These are phyloP conservation scores for Inosperma sp. DNA, from an alignment of 768 basidiomycete species.

Conservation along the genomic window DNA sequence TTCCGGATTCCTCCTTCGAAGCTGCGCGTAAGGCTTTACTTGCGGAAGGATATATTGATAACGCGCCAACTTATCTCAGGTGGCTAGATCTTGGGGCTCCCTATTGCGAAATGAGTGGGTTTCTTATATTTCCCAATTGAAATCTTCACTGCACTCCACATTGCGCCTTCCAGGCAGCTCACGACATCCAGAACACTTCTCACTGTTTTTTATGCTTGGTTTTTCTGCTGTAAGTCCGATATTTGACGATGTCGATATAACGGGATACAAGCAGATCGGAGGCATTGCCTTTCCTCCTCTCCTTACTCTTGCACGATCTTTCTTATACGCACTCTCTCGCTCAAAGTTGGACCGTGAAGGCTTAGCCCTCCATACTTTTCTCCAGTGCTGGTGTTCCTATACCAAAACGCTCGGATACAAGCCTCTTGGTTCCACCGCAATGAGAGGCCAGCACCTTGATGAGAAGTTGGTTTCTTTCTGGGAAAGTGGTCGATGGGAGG, in stretches of 20 bases:
- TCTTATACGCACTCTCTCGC: neutral
- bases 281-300: conserved; percentile 1
- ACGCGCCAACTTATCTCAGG: neutral
- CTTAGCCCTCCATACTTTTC: neutral
- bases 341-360: neutral
- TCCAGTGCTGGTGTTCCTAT: neutral
- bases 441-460: neutral
- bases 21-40: neutral
- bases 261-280: neutral
- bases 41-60: neutral
- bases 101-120: neutral
- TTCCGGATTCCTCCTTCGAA: neutral
- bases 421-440: neutral
- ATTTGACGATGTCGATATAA: neutral
- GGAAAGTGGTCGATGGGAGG: conserved; percentile 5
- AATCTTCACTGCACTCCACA: too few species aligned
- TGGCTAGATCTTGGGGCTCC: neutral
- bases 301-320: neutral
- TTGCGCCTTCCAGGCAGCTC: too few species aligned
- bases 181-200: neutral
- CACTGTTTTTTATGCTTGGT: neutral
- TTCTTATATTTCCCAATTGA: neutral
- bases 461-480: neutral
- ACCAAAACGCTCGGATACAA: neutral
- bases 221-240: neutral